Conservation (phyloP, 805 yeast species). For the Kodamaea laetipori region DNA sequence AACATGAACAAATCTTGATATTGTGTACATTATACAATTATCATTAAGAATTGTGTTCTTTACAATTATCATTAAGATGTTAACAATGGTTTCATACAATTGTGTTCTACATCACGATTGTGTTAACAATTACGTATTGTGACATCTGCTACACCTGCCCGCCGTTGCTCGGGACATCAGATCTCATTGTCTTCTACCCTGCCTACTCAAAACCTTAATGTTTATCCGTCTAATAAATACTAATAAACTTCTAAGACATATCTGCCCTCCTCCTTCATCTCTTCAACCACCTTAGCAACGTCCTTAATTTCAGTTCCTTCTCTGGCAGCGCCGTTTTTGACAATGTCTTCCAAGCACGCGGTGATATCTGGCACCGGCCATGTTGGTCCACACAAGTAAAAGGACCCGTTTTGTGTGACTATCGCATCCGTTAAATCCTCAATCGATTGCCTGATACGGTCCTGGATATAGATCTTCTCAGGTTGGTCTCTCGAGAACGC, state of each 20-base stretch:
- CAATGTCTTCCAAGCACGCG: slow-evolving; percentile 81
- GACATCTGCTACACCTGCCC: too few species aligned
- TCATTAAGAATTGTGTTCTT: too few species aligned
- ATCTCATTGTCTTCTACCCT: too few species aligned
- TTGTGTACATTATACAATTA: too few species aligned
- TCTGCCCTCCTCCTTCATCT: slow-evolving; percentile 88
- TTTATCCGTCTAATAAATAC: slow-evolving; percentile 10
- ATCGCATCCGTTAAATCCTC: slow-evolving; percentile 76
- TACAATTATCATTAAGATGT: too few species aligned
- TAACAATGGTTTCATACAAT: too few species aligned
- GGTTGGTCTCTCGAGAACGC: slow-evolving; percentile 98
- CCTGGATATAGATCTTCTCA: slow-evolving; percentile 92
- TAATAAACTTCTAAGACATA: slow-evolving; percentile 92
- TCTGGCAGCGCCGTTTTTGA: slow-evolving; percentile 66
- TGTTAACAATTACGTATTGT: too few species aligned
- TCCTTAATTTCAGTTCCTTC: slow-evolving; percentile 66
- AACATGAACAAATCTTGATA: too few species aligned
- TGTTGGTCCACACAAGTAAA: slow-evolving; percentile 97
- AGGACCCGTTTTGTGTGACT: slow-evolving; percentile 76
- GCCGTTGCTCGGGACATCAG: too few species aligned
- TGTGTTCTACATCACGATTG: too few species aligned
- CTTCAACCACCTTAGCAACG: slow-evolving; percentile 80
- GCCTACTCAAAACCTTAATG: too few species aligned
- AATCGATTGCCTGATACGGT: slow-evolving; percentile 78
- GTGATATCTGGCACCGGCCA: slow-evolving; percentile 99